Base-by-base conservation (phyloP, 352 stramenopile genomes). In the Phytophthora pini region DNA sequence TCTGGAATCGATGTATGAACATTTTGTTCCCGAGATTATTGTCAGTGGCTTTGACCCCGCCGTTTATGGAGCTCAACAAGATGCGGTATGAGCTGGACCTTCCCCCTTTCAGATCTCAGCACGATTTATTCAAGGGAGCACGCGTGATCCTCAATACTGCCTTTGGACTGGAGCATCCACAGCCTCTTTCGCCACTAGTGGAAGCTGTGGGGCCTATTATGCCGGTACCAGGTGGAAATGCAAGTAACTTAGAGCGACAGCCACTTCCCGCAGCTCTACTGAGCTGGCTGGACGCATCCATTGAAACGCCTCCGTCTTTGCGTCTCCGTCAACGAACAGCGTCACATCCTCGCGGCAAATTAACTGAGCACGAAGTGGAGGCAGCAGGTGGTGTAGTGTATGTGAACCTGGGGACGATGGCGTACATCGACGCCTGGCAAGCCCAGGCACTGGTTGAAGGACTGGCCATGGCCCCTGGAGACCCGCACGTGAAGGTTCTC, bases 1-100 rank as follows among this genome's bases (percentile, higher is more conserved):
- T 97, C 31, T 93, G 87, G 87, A 87, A 95, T 54, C 86, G 89
- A 17, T 97, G 87, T 62, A 90, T 97, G 74, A 97, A 97, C 67
- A 82, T 94, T 54, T 45, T 97, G n/a, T 97, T 95, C 56, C 89
- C 89, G n/a, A 68, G 86, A 5, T 66, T 95, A 39, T 62, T 97
- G 26, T 93, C 86, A 0, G 84, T 95, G 24, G 89, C 88, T 20
- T 75, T 97, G 61, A 97, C 89, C n/a, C 87, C 89, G 40, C 85
- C 88, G 31, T 97, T 95, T 72, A 92, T 94, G 81, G 82, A 94
- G 65, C 61, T 95, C 48, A 96, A 96, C 77, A 90, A 95, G 71
- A 76, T 93, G 61, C 78, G 86, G 3, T 93, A 84, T 61, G 85
- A 94, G 57, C 71, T 95, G 36, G 66, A 85, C 1, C 72, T 97